Evolutionary conservation across 2,329 filamentous ascomycete species (phyloP), one percentile per base, ranked within the genome.

Genomic region (Leptographium procerum): DNA sequence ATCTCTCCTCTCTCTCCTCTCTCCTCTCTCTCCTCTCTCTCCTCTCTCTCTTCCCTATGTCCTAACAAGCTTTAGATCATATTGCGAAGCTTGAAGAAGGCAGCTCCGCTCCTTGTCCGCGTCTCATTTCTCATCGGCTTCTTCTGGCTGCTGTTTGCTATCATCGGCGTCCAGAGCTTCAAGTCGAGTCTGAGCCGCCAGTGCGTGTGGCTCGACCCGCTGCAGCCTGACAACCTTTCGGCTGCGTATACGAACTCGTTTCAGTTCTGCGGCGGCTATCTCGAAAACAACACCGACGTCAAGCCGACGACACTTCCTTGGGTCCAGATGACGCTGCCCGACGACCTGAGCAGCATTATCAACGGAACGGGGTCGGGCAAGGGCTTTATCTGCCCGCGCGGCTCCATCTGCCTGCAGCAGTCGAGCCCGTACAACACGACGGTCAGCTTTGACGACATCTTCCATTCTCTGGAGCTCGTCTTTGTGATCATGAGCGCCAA

Each of bases 401-500:
- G 89, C 8, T 97, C 92, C 1, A 73, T 88, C 4, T 99, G 94
- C 67, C 78, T 96, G 22, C 84, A 96, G 71, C 83, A 86, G 60
- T 67, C 73, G 2, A 95, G 88, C 66, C 94, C 94, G 0, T 90
- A 83, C 70, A 89, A 89, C 65, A 84, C 83, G 56, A 99, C 94
- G 0, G 81, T 96, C 66, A 95, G 87, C 69, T 99, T 97, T 68
- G 94, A 99, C 75, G 92, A 97, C 68, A 95, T 99, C 47, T 73
- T 89, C 33, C 86, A 97, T 63, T 96, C 91, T 0, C 74, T 97
- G 56, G 91, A 99, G 72, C 77, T 97, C 59, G 91, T 99, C 2
- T 99, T 99, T 68, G 90, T 99, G 56, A 87, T 99, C 68, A 99
- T 99, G 89, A 96, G 90, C 66, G 92, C 91, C 54, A 99, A 99